phyloP scores from a whole-genome alignment of 352 stramenopile species.

The Globisporangium canariense region DNA sequence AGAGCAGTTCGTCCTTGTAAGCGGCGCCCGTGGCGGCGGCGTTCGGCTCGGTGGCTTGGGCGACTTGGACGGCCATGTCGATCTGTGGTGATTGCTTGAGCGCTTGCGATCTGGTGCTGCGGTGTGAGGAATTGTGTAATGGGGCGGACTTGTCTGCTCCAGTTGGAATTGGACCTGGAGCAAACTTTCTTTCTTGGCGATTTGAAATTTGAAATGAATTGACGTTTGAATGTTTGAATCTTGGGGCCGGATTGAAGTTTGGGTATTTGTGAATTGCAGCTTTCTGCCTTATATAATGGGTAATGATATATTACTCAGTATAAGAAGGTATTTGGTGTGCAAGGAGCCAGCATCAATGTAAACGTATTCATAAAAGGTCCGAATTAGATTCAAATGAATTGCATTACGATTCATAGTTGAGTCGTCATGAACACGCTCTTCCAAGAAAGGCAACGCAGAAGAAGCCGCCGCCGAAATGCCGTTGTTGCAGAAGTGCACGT shows the following conservation, averaged over 20 bases:
- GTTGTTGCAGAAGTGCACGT: slow-evolving; percentile 95
- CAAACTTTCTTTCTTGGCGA: background rate
- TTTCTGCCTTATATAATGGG: background rate
- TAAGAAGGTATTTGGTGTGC: background rate
- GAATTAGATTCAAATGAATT: background rate
- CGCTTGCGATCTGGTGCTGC: slow-evolving; percentile 7
- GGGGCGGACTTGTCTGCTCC: background rate
- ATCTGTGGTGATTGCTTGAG: slow-evolving; percentile 6
- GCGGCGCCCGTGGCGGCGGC: slow-evolving; percentile 18
- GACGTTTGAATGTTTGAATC: slow-evolving; percentile 20
- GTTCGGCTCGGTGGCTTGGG: slow-evolving; percentile 46
- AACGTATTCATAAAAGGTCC: background rate
- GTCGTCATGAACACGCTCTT: background rate
- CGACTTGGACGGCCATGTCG: slow-evolving; percentile 60
- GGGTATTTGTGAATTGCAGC: background rate
- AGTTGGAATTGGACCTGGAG: slow-evolving; percentile 19
- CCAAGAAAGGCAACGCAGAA: background rate
- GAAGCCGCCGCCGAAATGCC: slow-evolving; percentile 88
- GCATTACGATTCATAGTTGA: background rate
- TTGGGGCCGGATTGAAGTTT: slow-evolving; percentile 2
- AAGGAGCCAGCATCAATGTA: background rate
- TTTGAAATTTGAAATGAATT: slow-evolving; percentile 13
- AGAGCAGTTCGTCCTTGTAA: slow-evolving; percentile 51
- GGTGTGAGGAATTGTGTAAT: background rate
- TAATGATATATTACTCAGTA: background rate